A percentile compares a stretch with the other conserved stretches of the same genome.
phyloP scores from a whole-genome alignment of 306 rosid species.

The Calophaca sinica region DNA sequence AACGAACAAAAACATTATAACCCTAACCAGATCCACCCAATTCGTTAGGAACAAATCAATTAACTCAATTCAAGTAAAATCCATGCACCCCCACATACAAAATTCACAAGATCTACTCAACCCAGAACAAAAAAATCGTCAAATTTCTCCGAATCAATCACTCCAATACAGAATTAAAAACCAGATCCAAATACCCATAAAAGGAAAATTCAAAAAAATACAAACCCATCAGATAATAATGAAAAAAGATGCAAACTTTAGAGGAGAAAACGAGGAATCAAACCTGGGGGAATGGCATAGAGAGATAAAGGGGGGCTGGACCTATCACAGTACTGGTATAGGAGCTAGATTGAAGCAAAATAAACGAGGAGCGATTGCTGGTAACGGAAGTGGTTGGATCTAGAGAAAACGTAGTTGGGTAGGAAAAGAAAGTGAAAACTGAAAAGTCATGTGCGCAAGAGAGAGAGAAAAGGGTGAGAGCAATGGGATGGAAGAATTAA shows the following conservation, averaged over 20 bases:
- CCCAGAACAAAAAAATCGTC: slow-evolving; percentile 16
- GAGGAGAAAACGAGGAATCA: not conserved
- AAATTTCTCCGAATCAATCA: slow-evolving; percentile 19
- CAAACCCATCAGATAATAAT: not conserved
- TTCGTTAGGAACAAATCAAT: not conserved
- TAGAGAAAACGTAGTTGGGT: slow-evolving; percentile 43
- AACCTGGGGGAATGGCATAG: slow-evolving; percentile 62
- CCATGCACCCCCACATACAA: not conserved
- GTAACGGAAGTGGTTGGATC: slow-evolving; percentile 46
- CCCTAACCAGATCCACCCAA: slow-evolving; percentile 40
- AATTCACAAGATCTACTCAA: slow-evolving; percentile 41
- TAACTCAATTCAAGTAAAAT: slow-evolving; percentile 20
- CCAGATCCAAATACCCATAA: slow-evolving; percentile 43
- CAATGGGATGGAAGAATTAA: slow-evolving; percentile 13
- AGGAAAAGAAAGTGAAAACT: slow-evolving; percentile 34
- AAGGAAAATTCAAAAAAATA: not conserved
- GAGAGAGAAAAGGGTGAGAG: not conserved
- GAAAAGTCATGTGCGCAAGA: slow-evolving; percentile 15
- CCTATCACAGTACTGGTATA: not conserved
- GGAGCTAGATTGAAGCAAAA: slow-evolving; percentile 5
- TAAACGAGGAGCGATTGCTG: not conserved
- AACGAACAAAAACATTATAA: not conserved
- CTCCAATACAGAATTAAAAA: slow-evolving; percentile 1
- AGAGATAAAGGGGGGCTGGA: slow-evolving; percentile 24
- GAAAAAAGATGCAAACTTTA: not conserved